Conservation (phyloP, 306 rosid genomes). For the Leucaena leucocephala region DNA sequence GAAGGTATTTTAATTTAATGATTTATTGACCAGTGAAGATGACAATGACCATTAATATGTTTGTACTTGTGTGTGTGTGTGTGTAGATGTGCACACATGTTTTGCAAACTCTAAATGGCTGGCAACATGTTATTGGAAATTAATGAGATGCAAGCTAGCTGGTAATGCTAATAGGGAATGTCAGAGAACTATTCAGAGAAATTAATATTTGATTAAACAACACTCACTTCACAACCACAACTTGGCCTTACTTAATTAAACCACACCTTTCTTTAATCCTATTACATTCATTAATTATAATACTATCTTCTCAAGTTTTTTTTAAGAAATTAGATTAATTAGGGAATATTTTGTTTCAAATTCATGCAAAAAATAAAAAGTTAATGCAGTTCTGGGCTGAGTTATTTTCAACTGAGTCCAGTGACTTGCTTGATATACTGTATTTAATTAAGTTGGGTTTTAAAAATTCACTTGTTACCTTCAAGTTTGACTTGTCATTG, state of each 20-base stretch:
- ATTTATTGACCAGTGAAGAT: neutral
- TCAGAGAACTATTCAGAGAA: slow-evolving; percentile 23
- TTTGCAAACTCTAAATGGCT: slow-evolving; percentile 25
- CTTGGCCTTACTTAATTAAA: neutral
- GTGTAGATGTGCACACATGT: neutral
- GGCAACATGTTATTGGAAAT: slow-evolving; percentile 13
- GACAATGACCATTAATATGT: neutral
- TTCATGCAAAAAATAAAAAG: no score
- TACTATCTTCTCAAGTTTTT: no score
- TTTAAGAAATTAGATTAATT: no score
- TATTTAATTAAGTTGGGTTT: no score
- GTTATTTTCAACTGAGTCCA: no score
- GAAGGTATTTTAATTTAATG: neutral
- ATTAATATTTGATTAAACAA: neutral
- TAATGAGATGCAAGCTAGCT: slow-evolving; percentile 27
- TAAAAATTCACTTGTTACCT: no score
- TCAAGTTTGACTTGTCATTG: no score
- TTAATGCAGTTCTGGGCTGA: no score
- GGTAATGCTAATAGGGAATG: slow-evolving; percentile 4
- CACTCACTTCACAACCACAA: neutral
- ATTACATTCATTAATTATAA: slow-evolving; percentile 6
- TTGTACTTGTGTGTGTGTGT: neutral
- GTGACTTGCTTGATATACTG: no score
- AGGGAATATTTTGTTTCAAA: no score
- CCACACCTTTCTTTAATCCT: neutral